These are phyloP conservation scores for Sequoia sempervirens DNA, from an alignment of 75 land plant genomes.

Conservation along the genomic window DNA sequence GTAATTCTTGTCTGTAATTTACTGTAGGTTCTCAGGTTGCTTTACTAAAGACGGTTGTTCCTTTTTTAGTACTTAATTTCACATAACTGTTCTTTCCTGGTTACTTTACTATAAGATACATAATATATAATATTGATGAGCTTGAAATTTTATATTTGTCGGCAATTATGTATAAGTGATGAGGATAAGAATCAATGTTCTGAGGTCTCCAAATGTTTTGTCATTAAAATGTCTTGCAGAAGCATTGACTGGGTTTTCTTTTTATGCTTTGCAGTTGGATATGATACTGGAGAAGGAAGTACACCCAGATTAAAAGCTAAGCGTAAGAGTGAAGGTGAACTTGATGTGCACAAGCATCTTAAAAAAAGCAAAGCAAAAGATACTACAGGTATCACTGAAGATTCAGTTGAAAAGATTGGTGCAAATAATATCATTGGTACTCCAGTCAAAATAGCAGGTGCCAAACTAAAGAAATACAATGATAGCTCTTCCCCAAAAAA, in stretches of 20 bases:
- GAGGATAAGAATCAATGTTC: background rate
- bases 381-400: background rate
- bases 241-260: background rate
- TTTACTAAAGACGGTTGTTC: background rate
- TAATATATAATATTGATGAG: background rate
- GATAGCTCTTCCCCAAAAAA: conserved; percentile 23
- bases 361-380: conserved; percentile 41
- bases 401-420: conserved; percentile 13
- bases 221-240: background rate
- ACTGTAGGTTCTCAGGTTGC: background rate
- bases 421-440: conserved; percentile 12
- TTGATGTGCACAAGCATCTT: conserved; percentile 23
- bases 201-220: background rate
- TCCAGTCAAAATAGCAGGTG: background rate
- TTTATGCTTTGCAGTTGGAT: conserved; percentile 11
- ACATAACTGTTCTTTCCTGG: background rate
- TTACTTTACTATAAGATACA: too few relatives aligned
- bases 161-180: background rate
- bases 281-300: conserved; percentile 17
- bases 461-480: background rate
- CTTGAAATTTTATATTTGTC: background rate
- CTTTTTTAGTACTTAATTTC: background rate
- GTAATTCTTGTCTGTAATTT: background rate
- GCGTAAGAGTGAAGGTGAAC: conserved; percentile 30
- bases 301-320: conserved; percentile 24